These are phyloP conservation scores for Cercospora canescens DNA, from an alignment of 2,329 filamentous ascomycete genomes.

Conservation along the genomic window DNA sequence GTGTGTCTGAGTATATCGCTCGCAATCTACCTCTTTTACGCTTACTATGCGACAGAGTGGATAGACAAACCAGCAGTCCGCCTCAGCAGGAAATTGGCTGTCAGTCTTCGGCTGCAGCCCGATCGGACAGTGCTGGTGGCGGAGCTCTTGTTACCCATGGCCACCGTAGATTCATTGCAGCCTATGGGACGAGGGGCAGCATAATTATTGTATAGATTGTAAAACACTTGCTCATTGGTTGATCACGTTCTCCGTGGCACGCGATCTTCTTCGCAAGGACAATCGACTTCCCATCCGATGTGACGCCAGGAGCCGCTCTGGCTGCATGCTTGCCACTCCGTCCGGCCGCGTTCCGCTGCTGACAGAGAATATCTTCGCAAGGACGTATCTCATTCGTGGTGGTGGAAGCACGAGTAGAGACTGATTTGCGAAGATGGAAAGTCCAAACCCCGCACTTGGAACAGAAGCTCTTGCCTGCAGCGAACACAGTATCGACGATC, in stretches of 20 bases:
- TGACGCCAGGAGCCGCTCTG: not conserved
- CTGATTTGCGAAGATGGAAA: not conserved
- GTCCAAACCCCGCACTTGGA: not conserved
- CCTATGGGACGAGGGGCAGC: not conserved
- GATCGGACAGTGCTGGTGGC: not conserved
- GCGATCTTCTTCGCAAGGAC: not conserved
- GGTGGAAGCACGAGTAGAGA: not conserved
- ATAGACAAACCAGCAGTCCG: slow-evolving; percentile 58
- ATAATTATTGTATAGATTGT: not conserved
- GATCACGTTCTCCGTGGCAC: not conserved
- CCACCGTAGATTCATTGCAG: not conserved
- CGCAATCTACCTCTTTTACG: slow-evolving; percentile 54
- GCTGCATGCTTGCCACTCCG: not conserved
- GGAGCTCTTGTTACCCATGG: not conserved
- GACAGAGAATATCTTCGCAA: not conserved
- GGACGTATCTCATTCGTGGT: not conserved
- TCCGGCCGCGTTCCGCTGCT: not conserved
- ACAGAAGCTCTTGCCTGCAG: not conserved
- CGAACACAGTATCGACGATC: not conserved
- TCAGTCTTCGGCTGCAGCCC: not conserved
- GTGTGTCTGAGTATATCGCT: slow-evolving; percentile 58
- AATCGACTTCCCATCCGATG: not conserved
- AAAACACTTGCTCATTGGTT: not conserved
- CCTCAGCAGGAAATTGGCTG: slow-evolving; percentile 47
- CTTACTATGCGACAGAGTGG: slow-evolving; percentile 58